Conservation (phyloP, 176 grass and related monocot species). For the Carex pumila region DNA sequence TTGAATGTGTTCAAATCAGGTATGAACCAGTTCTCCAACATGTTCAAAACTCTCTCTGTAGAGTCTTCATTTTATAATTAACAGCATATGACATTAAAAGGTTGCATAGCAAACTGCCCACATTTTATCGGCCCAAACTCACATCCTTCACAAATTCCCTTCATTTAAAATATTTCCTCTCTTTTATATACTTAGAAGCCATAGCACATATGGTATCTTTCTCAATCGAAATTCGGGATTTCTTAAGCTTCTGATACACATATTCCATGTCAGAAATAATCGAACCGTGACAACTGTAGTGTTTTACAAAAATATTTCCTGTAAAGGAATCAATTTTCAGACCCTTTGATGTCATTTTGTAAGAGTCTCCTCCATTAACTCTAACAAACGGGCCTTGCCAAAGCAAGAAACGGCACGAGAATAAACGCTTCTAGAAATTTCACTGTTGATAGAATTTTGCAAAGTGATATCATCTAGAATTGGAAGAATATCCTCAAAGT, state of each 20-base stretch:
- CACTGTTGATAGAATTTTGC: not conserved
- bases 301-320: conserved; percentile 60
- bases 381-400: conserved; percentile 49
- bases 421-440: not conserved
- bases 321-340: conserved; percentile 38
- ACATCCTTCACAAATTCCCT: conserved; percentile 50
- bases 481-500: conserved; percentile 31
- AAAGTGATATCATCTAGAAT: conserved; percentile 36
- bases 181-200: conserved; percentile 51
- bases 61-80: conserved; percentile 93
- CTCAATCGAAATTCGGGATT: conserved; percentile 45
- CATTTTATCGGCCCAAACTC: conserved; percentile 45
- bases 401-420: conserved; percentile 36
- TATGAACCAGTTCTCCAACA: conserved; percentile 50
- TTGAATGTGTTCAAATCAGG: conserved; percentile 87
- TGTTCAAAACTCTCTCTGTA: conserved; percentile 86
- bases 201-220: conserved; percentile 37
- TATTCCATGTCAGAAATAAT: conserved; percentile 72
- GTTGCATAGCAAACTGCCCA: conserved; percentile 75
- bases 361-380: conserved; percentile 49
- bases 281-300: conserved; percentile 56
- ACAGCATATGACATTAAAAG: conserved; percentile 77
- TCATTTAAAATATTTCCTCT: conserved; percentile 60
- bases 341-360: conserved; percentile 42
- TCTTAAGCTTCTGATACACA: conserved; percentile 51